Evolutionary conservation across 208 protist species (phyloP).

Genomic region (Leishmania turanica): DNA sequence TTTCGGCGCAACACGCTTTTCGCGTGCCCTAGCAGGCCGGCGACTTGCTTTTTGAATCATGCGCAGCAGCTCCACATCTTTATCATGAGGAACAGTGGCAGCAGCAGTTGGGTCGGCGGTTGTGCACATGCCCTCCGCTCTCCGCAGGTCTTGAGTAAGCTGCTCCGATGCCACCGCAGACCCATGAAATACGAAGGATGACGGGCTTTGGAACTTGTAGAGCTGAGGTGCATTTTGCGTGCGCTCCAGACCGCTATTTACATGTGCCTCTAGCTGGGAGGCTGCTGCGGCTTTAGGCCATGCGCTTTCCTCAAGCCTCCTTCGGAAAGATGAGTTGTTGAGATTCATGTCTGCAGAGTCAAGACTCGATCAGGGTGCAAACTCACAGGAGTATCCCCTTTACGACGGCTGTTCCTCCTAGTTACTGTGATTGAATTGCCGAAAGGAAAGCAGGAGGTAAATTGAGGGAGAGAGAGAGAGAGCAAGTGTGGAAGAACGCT

Average conservation of each 20-base stretch:
- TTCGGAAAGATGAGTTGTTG: conserved; percentile 27
- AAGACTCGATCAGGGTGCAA: background rate
- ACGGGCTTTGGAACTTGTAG: conserved; percentile 85
- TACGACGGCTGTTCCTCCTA: background rate
- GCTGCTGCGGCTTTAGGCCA: conserved; percentile 40
- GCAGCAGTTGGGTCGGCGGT: background rate
- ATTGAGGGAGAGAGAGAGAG: background rate
- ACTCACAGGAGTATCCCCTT: background rate
- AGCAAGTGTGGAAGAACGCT: background rate
- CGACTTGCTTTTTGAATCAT: conserved; percentile 86
- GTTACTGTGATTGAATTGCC: background rate
- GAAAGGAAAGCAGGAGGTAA: background rate
- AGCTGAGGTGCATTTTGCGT: conserved; percentile 54
- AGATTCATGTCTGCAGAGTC: conserved; percentile 7
- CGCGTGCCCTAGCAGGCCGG: conserved; percentile 49
- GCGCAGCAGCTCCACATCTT: conserved; percentile 78
- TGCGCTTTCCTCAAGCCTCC: conserved; percentile 58
- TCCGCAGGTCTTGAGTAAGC: conserved; percentile 27
- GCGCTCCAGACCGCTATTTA: conserved; percentile 69
- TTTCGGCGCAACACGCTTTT: conserved; percentile 78
- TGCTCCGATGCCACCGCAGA: conserved; percentile 22
- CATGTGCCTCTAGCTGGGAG: conserved; percentile 74
- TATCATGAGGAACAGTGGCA: conserved; percentile 36
- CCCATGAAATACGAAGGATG: conserved; percentile 56
- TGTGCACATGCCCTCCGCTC: background rate